Evolutionary conservation across 1,284 basidiomycete species (phyloP), one percentile per base, ranked within the genome.

Genomic region (Anthracocystis panici-leucophaei): DNA sequence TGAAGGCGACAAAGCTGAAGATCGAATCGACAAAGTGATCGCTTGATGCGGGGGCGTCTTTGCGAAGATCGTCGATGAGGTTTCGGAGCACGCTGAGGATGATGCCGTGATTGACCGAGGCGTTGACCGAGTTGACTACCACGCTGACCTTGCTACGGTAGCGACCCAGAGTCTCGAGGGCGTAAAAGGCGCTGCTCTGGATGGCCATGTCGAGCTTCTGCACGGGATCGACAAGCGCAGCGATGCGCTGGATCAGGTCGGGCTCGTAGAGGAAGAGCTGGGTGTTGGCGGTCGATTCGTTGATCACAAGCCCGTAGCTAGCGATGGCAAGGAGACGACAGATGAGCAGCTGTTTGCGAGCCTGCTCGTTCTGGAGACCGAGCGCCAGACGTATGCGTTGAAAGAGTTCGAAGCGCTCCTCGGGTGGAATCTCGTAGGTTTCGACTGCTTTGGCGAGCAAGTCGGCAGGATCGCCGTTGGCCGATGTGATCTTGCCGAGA

Each of bases 41-140:
- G 49, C 68, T 97, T 88, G 49, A 95, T 87, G 23, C 92, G 91
- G 91, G 72, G 12, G 35, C 29, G 29, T 58, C 59, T 11, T 58
- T 65, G 21, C 61, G 53, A n/a, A 81, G 63, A 27, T 77, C 71
- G 21, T 76, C 58, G 61, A 78, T 74, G 57, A 80, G 71, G 21
- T 54, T 51, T 23, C 77, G 78, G 42, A 84, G 60, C 23, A 75
- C 66, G 41, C 78, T 79, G 38, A 83, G 66, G 52, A 84, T 73
- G 51, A 94, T 92, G 16, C 97, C 97, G 83, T 99, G 97, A 81
- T 94, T 97, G 68, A 98, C 94, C 55, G 94, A 94, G 20, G 94
- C 95, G 82, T 97, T 97, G 53, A 98, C 90, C 1, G 95, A 91
- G 16, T 92, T 91, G 46, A 98, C 87, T 31, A 97, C 94, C 82